phyloP scores from a whole-genome alignment of 495 filamentous ascomycete genomes.

The Aspergillus campestris region DNA sequence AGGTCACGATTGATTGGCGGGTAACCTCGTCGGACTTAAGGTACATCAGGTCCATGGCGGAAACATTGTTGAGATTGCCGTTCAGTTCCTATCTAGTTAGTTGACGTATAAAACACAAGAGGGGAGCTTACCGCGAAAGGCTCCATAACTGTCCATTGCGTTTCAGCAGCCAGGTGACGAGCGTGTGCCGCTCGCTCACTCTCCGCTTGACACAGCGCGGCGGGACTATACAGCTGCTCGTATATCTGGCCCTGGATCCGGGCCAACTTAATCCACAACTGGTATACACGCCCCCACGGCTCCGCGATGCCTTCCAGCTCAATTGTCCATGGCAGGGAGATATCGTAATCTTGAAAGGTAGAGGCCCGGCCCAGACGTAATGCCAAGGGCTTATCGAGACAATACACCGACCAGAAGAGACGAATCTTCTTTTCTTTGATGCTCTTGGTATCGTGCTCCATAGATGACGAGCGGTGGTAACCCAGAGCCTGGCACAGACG shows the following conservation, averaged over 20 bases:
- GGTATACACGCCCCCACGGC: conserved; percentile 21
- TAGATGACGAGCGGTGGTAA: conserved; percentile 49
- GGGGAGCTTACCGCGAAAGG: conserved; percentile 22
- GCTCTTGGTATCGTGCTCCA: conserved; percentile 34
- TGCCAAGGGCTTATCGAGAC: conserved; percentile 51
- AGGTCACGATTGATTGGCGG: conserved; percentile 43
- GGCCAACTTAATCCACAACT: conserved; percentile 43
- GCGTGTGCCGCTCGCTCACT: conserved; percentile 32
- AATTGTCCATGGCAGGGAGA: conserved; percentile 38
- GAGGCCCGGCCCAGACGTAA: conserved; percentile 57
- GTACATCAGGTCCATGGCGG: conserved; percentile 36
- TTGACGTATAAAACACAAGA: neutral
- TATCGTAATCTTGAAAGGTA: conserved; percentile 56
- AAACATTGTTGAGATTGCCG: conserved; percentile 6
- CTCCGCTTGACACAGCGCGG: conserved; percentile 42
- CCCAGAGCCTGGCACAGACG: conserved; percentile 56
- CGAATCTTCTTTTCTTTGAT: conserved; percentile 26
- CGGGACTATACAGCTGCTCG: conserved; percentile 52
- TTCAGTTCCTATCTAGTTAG: conserved; percentile 4
- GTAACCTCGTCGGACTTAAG: conserved; percentile 47
- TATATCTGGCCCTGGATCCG: conserved; percentile 51
- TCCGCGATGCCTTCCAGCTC: conserved; percentile 16
- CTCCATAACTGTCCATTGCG: conserved; percentile 23
- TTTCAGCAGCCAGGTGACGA: conserved; percentile 22
- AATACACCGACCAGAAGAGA: conserved; percentile 59